Evolutionary conservation across 768 basidiomycete species (phyloP), one percentile per base, ranked within the genome.

Genomic region (Lentinula boryana): DNA sequence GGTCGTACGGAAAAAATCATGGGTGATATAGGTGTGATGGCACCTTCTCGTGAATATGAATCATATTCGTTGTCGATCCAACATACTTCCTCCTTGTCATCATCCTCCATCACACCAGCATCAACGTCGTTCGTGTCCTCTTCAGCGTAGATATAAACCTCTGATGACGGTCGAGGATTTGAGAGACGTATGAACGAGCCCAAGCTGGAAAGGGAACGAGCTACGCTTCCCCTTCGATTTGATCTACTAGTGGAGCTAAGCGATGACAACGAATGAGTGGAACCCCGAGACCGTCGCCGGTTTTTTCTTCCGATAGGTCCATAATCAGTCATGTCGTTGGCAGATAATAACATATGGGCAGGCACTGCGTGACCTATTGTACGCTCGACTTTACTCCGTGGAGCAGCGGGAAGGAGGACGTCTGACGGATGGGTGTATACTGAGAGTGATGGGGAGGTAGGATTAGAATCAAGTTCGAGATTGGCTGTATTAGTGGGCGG

Each of bases 21-120:
- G 4, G 57, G 57, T 4, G 57, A 58, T 33, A 58, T 40, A n/a
- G 57, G 43, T 1, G 57, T 58, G 1, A 6, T 10, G 13, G 41
- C 27, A 6, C 57, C 46, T 9, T 58, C 44, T 49, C 57, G 5
- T n/a, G 31, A 38, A n/a, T 27, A 27, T 3, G 56, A 27, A 4
- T 57, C 57, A 18, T 15, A 58, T 58, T 58, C 48, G 32, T 58
- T 58, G 10, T 58, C 57, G 10, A 58, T 32, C 57, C 57, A 58
- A 23, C 57, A 58, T 8, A 56, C 40, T 27, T 58, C 57, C 32
- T 46, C 57, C 13, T 53, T 53, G 32, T 46, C 48, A 33, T 44
- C 16, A 16, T 33, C 44, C 9, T 13, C 31, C 27, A 38, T 38
- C 0, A 12, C 43, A 35, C 3, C 4, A 32, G 15, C 32, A 27